Evolutionary conservation across 2,329 filamentous ascomycete species (phyloP).

Genomic region (Graphiopsis chlorocephala): DNA sequence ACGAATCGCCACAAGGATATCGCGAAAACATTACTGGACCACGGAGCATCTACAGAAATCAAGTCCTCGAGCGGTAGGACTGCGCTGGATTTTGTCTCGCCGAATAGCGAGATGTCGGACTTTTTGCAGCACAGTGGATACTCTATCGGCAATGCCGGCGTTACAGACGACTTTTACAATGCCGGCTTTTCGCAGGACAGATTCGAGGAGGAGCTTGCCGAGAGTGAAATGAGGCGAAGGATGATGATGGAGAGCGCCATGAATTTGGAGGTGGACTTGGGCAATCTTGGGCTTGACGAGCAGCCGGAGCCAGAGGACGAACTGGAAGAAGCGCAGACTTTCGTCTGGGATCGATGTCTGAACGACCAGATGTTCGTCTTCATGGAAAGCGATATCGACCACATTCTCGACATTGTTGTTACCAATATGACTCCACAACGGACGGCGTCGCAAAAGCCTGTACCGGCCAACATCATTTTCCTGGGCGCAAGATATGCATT

Average conservation of each 20-base stretch:
- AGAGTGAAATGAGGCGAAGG: slow-evolving; percentile 88
- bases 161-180: slow-evolving; percentile 86
- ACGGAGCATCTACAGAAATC: slow-evolving; percentile 91
- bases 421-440: slow-evolving; percentile 97
- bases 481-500: slow-evolving; percentile 93
- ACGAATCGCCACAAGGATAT: slow-evolving; percentile 97
- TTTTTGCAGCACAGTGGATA: slow-evolving; percentile 96
- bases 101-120: slow-evolving; percentile 93
- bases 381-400: slow-evolving; percentile 86
- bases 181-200: slow-evolving; percentile 87
- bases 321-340: slow-evolving; percentile 86
- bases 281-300: slow-evolving; percentile 93
- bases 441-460: slow-evolving; percentile 94
- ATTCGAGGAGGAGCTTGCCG: slow-evolving; percentile 96
- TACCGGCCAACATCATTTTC: slow-evolving; percentile 96
- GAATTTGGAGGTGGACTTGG: slow-evolving; percentile 92
- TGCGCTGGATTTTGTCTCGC: slow-evolving; percentile 91
- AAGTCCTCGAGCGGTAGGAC: slow-evolving; percentile 92
- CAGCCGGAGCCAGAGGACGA: slow-evolving; percentile 87
- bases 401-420: slow-evolving; percentile 91
- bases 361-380: slow-evolving; percentile 99
- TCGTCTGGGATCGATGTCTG: slow-evolving; percentile 90
- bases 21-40: slow-evolving; percentile 86
- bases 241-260: slow-evolving; percentile 99
- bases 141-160: slow-evolving; percentile 74